Evolutionary conservation across 2,329 filamentous ascomycete species (phyloP).

Genomic region (Sordariomycetes sp.): DNA sequence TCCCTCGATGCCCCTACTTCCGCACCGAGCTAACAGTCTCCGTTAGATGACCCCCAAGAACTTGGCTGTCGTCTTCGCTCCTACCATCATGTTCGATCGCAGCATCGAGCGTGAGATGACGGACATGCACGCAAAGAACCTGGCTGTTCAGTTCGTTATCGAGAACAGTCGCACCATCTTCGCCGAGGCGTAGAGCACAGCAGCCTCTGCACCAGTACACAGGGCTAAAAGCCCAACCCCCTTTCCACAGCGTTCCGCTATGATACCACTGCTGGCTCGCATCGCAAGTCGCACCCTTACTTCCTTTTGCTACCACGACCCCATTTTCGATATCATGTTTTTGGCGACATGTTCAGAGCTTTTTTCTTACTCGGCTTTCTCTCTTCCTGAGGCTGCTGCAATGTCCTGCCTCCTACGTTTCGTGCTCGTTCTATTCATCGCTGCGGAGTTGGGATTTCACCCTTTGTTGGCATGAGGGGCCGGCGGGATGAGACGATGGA

Average conservation of each 20-base stretch:
- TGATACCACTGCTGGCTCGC: conserved; percentile 2
- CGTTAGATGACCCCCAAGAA: conserved; percentile 89
- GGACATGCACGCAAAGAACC: conserved; percentile 89
- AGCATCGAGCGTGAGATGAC: conserved; percentile 91
- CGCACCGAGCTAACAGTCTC: not conserved
- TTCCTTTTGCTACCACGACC: not conserved
- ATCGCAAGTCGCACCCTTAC: not conserved
- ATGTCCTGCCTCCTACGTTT: no score
- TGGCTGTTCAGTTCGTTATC: conserved; percentile 84
- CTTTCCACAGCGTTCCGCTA: not conserved
- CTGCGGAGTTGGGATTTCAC: conserved; percentile 5
- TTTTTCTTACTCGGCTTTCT: not conserved
- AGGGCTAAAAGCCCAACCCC: no score
- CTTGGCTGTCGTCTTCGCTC: conserved; percentile 91
- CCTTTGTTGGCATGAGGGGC: not conserved
- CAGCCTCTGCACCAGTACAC: not conserved
- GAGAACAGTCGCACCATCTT: conserved; percentile 85
- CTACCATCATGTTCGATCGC: conserved; percentile 89
- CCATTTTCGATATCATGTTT: not conserved
- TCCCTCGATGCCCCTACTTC: not conserved
- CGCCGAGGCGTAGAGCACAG: conserved; percentile 24
- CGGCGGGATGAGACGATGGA: not conserved
- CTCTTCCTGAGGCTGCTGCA: no score
- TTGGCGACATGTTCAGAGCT: conserved; percentile 1
- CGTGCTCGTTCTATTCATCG: no score